Evolutionary conservation across 2,329 filamentous ascomycete species (phyloP).

Genomic region (Alternaria triticimaculans): DNA sequence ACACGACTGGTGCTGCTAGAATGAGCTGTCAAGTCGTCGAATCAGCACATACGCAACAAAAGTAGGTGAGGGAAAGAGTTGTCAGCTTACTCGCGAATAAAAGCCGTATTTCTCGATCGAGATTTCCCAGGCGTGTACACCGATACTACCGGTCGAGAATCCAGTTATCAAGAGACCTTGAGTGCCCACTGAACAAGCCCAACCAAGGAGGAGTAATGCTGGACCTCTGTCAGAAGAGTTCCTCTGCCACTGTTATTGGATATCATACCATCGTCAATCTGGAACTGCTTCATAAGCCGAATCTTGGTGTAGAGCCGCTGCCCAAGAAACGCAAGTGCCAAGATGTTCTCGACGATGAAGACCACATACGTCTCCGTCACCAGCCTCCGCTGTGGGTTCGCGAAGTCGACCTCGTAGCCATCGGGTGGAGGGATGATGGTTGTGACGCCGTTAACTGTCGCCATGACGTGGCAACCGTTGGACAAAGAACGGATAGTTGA

Average conservation of each 20-base stretch:
- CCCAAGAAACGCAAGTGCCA: conserved; percentile 27
- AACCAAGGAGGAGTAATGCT: conserved; percentile 14
- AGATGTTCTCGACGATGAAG: conserved; percentile 24
- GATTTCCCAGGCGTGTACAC: conserved; percentile 32
- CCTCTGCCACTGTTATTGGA: not conserved
- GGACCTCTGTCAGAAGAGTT: not conserved
- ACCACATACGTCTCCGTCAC: conserved; percentile 27
- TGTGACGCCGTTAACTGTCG: conserved; percentile 17
- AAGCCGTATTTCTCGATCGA: conserved; percentile 19
- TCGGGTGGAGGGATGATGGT: conserved; percentile 28
- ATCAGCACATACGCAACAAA: not conserved
- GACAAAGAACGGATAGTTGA: not conserved
- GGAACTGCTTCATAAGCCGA: conserved; percentile 26
- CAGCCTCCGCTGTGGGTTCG: conserved; percentile 27
- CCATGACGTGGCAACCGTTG: conserved; percentile 9
- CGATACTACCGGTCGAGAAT: conserved; percentile 16
- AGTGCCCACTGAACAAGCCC: conserved; percentile 16
- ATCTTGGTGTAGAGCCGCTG: conserved; percentile 40
- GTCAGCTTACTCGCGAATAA: conserved; percentile 17
- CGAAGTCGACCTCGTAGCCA: conserved; percentile 39
- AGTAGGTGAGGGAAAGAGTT: not conserved
- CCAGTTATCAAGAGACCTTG: conserved; percentile 16
- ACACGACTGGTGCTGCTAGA: conserved; percentile 23
- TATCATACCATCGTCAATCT: conserved; percentile 34
- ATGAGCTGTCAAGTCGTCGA: conserved; percentile 10